Base-by-base conservation (phyloP, 805 yeast genomes). In the Zygosaccharomyces rouxii region DNA sequence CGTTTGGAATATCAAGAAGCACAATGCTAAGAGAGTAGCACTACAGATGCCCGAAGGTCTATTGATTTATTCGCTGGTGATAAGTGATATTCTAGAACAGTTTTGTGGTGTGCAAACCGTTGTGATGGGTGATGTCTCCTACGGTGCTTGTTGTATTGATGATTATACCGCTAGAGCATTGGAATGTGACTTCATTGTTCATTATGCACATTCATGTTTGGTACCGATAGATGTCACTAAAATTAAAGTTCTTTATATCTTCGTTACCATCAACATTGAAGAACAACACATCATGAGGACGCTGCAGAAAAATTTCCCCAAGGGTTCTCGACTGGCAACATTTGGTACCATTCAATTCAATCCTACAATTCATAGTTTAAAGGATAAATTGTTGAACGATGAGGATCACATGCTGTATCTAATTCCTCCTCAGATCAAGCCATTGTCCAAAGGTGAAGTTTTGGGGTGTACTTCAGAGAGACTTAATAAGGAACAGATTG, bases 91-190 rank as follows among this genome's bases (percentile, higher is more conserved):
- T 21, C 64, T 94, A 30, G 96, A 89, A 61, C 96, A 90, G 66
- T 92, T 94, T 58, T 90, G 97, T 64, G 68, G 71, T 2, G 89
- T 85, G 46, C 96, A 90, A 61, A 86, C 90, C 0, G 73, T 94
- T 1, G 94, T 92, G 2, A 94, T 94, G 99, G 99, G 99, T 2
- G 99, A 94, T 66, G 99, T 94, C 0, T 88, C 97, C 0, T 94
- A 94, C 62, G 99, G 99, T 38, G 99, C 99, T 0, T 94, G 99
- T 65, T 94, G 99, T 69, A 89, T 94, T 40, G 99, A 94, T 65
- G 99, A 94, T 63, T 94, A 76, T 63, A 90, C 99, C 0, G 99
- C 99, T 1, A 74, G 90, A 54, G 82, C 98, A 0, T 68, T 94
- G 23, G 96, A 86, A 42, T 94, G 99, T 69, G 99, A 94, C 63